Conservation (phyloP, 2,329 filamentous ascomycete genomes). For the Hymenoscyphus fraxineus region DNA sequence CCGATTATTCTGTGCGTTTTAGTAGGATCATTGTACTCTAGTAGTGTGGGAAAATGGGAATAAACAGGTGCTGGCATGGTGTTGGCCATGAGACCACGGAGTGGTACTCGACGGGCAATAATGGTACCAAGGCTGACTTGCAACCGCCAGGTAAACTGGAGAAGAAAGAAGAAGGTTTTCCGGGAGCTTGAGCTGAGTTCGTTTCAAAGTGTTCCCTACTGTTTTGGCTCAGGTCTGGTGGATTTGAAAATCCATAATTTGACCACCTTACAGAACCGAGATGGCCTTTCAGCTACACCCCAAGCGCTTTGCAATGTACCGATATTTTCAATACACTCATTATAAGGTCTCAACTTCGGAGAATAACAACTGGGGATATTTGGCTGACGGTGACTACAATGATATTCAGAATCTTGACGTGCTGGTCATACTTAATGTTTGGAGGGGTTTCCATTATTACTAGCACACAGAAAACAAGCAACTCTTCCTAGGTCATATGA, state of each 20-base stretch:
- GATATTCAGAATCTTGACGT: constrained; percentile 13
- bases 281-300: not conserved
- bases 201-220: not conserved
- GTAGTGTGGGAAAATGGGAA: not conserved
- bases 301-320: not conserved
- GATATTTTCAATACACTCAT: not conserved
- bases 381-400: not conserved
- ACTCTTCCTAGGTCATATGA: constrained; percentile 13
- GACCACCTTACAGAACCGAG: not conserved
- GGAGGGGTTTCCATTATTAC: not conserved
- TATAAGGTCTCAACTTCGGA: not conserved
- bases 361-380: not conserved
- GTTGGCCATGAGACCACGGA: constrained; percentile 8
- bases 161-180: constrained; percentile 9
- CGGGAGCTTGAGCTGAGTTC: not conserved
- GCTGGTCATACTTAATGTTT: not conserved
- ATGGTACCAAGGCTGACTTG: constrained; percentile 29
- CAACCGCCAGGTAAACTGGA: constrained; percentile 19
- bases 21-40: not conserved
- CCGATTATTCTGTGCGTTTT: not conserved
- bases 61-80: not conserved
- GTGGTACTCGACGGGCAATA: constrained; percentile 22
- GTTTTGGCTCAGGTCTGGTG: not conserved
- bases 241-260: not conserved
- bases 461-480: constrained; percentile 12